Base-by-base conservation (phyloP, 495 filamentous ascomycete species). In the Penicilliopsis zonata region DNA sequence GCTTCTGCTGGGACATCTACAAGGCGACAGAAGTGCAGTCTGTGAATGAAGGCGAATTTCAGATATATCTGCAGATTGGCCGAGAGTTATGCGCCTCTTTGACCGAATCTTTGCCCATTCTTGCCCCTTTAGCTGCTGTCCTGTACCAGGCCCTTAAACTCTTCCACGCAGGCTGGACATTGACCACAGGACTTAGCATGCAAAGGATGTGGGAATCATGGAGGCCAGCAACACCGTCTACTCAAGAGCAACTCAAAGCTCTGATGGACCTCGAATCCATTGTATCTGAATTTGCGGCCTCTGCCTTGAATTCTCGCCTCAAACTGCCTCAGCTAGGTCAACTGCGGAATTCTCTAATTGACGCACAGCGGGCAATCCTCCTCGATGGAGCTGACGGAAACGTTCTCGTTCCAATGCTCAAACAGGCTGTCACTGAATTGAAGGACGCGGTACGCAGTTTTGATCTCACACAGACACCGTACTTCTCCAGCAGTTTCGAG, bases 181-280 rank as follows among this genome's bases (percentile, higher is more conserved):
- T 90, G 5, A 71, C 61, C 0, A 87, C 75, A 2, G 87, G 87
- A 2, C 65, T 85, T 12, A 77, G 74, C 38, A 94, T 96, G 84
- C 83, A 94, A 47, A 55, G 53, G 16, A 63, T 96, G 1, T 98
- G 90, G 90, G 67, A 67, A 22, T 40, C 54, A 0, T 73, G 88
- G 42, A 69, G 75, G 42, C 86, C 86, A 9, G 57, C 63, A 4
- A 74, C 81, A 3, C 64, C 75, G 15, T 46, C 57, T 13, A 70
- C 68, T 15, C 53, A 72, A 18, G 31, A 46, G 4, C 65, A 69
- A 20, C 52, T 81, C 27, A 36, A 55, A 9, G 58, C 67, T 5
- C 51, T 78, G 9, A 38, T 71, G 8, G 57, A 71, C 10, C 51
- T 93, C 44, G 79, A 88, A 48, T 49, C 51, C 2, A 69, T 90